phyloP scores from a whole-genome alignment of 306 rosid species.

The Vigna hirtella region DNA sequence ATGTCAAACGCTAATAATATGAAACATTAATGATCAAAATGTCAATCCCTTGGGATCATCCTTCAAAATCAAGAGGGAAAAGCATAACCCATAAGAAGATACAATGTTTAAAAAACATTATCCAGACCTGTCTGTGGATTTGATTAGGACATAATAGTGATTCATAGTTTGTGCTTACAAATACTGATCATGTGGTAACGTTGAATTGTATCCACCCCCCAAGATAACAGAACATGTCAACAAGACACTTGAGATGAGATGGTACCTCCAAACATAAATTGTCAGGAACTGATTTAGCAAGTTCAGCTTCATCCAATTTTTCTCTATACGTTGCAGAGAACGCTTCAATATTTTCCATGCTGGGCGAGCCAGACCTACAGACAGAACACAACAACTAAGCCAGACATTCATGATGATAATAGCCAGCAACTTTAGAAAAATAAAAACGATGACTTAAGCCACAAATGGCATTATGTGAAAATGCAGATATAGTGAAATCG shows the following conservation, averaged over 20 bases:
- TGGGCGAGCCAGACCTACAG: constrained; percentile 92
- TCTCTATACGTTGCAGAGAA: constrained; percentile 73
- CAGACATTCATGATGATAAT: constrained; percentile 19
- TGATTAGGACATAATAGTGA: not conserved
- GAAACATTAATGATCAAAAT: constrained; percentile 6
- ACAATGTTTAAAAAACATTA: not conserved
- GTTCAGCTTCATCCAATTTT: constrained; percentile 82
- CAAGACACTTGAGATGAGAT: constrained; percentile 43
- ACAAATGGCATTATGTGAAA: not conserved
- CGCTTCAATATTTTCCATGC: constrained; percentile 87
- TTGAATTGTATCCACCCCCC: constrained; percentile 3
- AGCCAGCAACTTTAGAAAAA: constrained; percentile 16
- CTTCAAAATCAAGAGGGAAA: constrained; percentile 6
- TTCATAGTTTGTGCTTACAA: constrained; percentile 30
- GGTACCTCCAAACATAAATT: constrained; percentile 80
- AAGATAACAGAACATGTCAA: constrained; percentile 13
- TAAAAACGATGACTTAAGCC: constrained; percentile 1
- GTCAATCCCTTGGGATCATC: constrained; percentile 16
- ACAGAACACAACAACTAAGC: constrained; percentile 40
- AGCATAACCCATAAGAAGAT: constrained; percentile 16
- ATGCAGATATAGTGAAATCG: no score
- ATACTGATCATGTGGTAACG: constrained; percentile 19
- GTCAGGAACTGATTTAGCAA: constrained; percentile 82
- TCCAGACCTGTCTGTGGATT: not conserved
- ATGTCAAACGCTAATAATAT: constrained; percentile 25